These are phyloP conservation scores for Trematosphaeria pertusa DNA, from an alignment of 2,329 filamentous ascomycete genomes.

Conservation along the genomic window DNA sequence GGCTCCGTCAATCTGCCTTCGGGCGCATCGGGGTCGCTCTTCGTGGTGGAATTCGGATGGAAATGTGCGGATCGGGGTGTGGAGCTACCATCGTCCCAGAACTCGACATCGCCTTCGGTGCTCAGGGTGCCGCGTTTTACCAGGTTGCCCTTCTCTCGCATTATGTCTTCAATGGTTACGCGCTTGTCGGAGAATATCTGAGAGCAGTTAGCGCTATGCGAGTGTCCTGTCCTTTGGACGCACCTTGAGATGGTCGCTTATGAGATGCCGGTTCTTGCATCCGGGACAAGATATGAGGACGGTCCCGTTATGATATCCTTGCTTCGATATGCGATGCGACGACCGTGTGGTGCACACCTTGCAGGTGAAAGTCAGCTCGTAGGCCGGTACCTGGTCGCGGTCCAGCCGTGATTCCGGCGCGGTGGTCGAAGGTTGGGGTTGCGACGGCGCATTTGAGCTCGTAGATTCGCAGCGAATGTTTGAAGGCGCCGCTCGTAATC, in stretches of 20 bases:
- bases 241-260: constrained; percentile 83
- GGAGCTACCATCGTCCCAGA: constrained; percentile 76
- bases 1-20: constrained; percentile 20
- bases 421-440: constrained; percentile 32
- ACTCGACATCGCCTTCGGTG: constrained; percentile 86
- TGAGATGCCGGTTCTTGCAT: constrained; percentile 88
- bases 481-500: constrained; percentile 14
- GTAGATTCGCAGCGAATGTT: constrained; percentile 30
- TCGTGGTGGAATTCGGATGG: constrained; percentile 33
- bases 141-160: constrained; percentile 75
- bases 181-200: constrained; percentile 75
- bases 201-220: constrained; percentile 9
- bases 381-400: constrained; percentile 66
- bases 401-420: constrained; percentile 45
- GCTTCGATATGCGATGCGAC: constrained; percentile 87
- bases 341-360: constrained; percentile 81
- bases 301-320: constrained; percentile 91
- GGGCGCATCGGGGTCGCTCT: constrained; percentile 15
- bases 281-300: constrained; percentile 86
- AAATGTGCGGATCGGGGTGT: constrained; percentile 45
- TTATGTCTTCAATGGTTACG: constrained; percentile 77
- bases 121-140: constrained; percentile 75
- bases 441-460: constrained; percentile 23
- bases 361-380: constrained; percentile 92
- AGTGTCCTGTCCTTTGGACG: neutral